Evolutionary conservation across 2,329 filamentous ascomycete genomes (phyloP), one percentile per base, ranked within the genome.

Genomic region (Curvularia eragrostidis): DNA sequence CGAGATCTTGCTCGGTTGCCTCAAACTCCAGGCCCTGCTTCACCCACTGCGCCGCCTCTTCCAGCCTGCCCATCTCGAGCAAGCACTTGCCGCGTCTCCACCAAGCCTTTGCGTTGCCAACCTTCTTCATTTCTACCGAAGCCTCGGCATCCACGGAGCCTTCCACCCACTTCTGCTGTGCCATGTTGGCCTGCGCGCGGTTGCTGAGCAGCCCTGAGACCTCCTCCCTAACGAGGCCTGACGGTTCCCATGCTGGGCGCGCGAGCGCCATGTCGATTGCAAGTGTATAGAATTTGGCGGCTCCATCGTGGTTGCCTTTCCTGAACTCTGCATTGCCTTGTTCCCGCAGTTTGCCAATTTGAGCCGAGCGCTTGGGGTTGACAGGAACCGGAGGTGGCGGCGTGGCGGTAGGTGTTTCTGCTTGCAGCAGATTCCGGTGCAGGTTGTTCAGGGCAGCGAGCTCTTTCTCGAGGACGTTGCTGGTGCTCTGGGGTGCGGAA

Each of bases 21-120:
- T 96, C 93, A 75, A 93, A 88, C 81, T 97, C 94, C 56, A 97
- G 77, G 0, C 87, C 93, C 72, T 86, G 84, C 64, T 84, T 84
- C 39, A 97, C 84, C 87, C 93, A 96, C 62, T 89, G 87, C 69
- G 83, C 83, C 1, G 93, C 93, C 85, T 98, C 94, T 54, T 91
- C 87, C 71, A 91, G 79, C 59, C 94, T 79, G 1, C 90, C 90
- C 95, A 98, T 98, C 86, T 99, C 95, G 65, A 89, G 79, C 73
- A 98, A 78, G 74, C 92, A 96, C 80, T 87, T 88, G 9, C 91
- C 95, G 61, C 91, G 83, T 61, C 95, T 84, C 89, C 92, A 97
- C 92, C 94, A 98, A 0, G 89, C 93, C 86, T 98, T 98, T 1
- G 91, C 88, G 77, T 99, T 98, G 38, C 90, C 93, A 41, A 89